phyloP scores from a whole-genome alignment of 176 grass and related monocot species.

The Oryza glumipatula region DNA sequence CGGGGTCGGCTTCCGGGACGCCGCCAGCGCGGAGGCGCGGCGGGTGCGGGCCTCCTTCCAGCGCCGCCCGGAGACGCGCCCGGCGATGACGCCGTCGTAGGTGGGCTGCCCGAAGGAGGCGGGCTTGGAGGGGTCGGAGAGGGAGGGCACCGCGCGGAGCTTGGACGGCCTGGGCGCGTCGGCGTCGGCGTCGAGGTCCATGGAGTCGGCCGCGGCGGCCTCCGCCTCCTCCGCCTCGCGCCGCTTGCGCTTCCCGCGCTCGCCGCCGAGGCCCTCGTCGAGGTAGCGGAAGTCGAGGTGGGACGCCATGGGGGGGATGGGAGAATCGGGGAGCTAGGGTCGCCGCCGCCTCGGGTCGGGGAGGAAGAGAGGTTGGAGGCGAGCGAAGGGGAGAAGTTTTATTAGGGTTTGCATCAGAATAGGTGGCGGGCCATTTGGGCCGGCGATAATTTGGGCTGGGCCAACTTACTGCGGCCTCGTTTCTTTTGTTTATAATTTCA shows the following conservation, averaged over 20 bases:
- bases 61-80: slow-evolving; percentile 72
- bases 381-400: slow-evolving; percentile 32
- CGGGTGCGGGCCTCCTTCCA: slow-evolving; percentile 85
- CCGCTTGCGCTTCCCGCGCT: slow-evolving; percentile 82
- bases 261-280: slow-evolving; percentile 88
- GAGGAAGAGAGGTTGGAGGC: not conserved
- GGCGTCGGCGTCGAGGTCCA: slow-evolving; percentile 63
- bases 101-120: slow-evolving; percentile 75
- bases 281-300: slow-evolving; percentile 92
- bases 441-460: not conserved
- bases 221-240: slow-evolving; percentile 28
- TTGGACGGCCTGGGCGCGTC: slow-evolving; percentile 59
- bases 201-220: slow-evolving; percentile 38
- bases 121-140: slow-evolving; percentile 77
- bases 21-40: slow-evolving; percentile 69
- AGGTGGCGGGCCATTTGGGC: slow-evolving; percentile 3
- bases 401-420: slow-evolving; percentile 54
- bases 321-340: slow-evolving; percentile 1
- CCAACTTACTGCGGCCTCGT: not conserved
- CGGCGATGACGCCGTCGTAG: slow-evolving; percentile 88
- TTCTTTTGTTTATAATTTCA: too few species aligned
- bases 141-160: slow-evolving; percentile 66
- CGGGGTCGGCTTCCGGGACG: slow-evolving; percentile 56
- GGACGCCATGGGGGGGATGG: slow-evolving; percentile 64
- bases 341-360: not conserved